A percentile compares a stretch with the other conserved stretches of the same genome.
phyloP scores from a whole-genome alignment of 2,329 filamentous ascomycete species.

The Diplocarpon mali region DNA sequence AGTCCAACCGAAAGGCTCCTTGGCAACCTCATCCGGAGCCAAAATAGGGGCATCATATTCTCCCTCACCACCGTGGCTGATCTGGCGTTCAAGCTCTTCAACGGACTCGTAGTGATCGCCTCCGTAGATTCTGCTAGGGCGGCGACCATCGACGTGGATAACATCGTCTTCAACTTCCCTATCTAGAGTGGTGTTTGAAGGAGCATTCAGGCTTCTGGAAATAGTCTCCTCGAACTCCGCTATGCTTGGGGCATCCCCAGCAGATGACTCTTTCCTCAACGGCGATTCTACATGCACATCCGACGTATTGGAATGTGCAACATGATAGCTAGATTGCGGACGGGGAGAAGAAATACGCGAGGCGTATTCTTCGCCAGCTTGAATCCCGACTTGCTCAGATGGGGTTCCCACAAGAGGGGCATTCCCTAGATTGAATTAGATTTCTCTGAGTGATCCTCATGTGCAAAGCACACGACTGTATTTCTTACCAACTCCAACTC shows the following conservation, averaged over 20 bases:
- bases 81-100: constrained; percentile 32
- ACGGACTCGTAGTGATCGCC: constrained; percentile 33
- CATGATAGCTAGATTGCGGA: constrained; percentile 33
- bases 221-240: constrained; percentile 27
- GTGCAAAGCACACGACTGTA: constrained; percentile 18
- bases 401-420: constrained; percentile 61
- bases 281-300: constrained; percentile 31
- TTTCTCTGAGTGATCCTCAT: constrained; percentile 11
- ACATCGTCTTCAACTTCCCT: constrained; percentile 43
- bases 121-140: constrained; percentile 34
- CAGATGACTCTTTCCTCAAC: constrained; percentile 36
- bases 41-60: constrained; percentile 70
- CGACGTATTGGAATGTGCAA: constrained; percentile 33
- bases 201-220: constrained; percentile 28
- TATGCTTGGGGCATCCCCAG: constrained; percentile 22
- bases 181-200: constrained; percentile 31
- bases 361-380: constrained; percentile 74
- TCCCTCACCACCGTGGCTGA: constrained; percentile 30
- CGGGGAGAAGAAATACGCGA: constrained; percentile 64
- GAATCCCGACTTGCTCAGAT: constrained; percentile 81
- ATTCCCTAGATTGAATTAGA: constrained; percentile 42
- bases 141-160: constrained; percentile 61
- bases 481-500: constrained; percentile 39
- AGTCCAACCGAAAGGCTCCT: constrained; percentile 55
- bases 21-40: constrained; percentile 76